A percentile compares a stretch with the other conserved stretches of the same genome.
These are phyloP conservation scores for Acrocalymma vagum DNA, from an alignment of 2,329 filamentous ascomycete species.

Conservation along the genomic window DNA sequence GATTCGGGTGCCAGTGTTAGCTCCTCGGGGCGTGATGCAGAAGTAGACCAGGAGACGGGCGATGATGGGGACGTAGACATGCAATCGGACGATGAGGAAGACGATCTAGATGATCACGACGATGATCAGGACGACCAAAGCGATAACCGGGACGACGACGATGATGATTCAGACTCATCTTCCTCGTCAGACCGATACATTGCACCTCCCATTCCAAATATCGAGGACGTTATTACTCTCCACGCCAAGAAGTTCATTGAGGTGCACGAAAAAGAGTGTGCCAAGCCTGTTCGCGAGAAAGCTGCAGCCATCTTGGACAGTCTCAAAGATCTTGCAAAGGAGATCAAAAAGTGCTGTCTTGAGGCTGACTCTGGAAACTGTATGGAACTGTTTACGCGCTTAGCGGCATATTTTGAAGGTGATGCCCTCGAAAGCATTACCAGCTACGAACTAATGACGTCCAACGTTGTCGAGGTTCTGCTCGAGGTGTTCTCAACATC, in stretches of 20 bases:
- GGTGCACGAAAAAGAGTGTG: slow-evolving; percentile 79
- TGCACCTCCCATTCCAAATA: slow-evolving; percentile 51
- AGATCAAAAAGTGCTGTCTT: slow-evolving; percentile 77
- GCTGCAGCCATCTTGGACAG: slow-evolving; percentile 78
- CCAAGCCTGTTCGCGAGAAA: slow-evolving; percentile 78
- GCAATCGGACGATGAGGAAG: slow-evolving; percentile 59
- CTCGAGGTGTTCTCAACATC: slow-evolving; percentile 82
- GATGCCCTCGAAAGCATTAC: slow-evolving; percentile 93
- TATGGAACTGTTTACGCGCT: slow-evolving; percentile 72
- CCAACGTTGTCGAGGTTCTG: slow-evolving; percentile 85
- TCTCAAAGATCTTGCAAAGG: slow-evolving; percentile 73
- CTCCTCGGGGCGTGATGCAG: slow-evolving; percentile 35
- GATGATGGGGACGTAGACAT: slow-evolving; percentile 63
- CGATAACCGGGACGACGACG: slow-evolving; percentile 67
- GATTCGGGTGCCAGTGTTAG: slow-evolving; percentile 33
- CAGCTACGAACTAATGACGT: slow-evolving; percentile 91
- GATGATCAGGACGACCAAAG: slow-evolving; percentile 67
- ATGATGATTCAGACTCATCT: slow-evolving; percentile 72
- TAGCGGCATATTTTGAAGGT: slow-evolving; percentile 86
- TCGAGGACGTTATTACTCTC: slow-evolving; percentile 76
- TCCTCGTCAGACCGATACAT: slow-evolving; percentile 50
- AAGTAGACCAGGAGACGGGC: slow-evolving; percentile 55
- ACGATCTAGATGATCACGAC: slow-evolving; percentile 62
- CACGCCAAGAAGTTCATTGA: slow-evolving; percentile 86
- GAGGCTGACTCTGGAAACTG: slow-evolving; percentile 57